Base-by-base conservation (phyloP, 1,284 basidiomycete species). In the Pseudomicrostroma phylloplanum region DNA sequence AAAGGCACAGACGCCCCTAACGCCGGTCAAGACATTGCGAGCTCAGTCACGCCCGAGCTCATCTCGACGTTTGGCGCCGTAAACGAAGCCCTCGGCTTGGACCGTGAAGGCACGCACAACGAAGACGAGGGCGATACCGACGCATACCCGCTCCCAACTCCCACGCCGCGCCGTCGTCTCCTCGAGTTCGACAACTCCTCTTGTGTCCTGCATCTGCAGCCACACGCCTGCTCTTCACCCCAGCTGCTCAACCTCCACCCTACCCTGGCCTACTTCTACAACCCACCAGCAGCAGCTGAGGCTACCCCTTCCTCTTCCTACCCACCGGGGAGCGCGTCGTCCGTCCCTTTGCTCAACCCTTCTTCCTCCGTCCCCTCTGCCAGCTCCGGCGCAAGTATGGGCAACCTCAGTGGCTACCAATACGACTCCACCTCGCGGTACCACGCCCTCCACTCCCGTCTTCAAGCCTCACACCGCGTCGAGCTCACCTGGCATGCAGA, bases 151-250 rank as follows among this genome's bases (percentile, higher is more conserved):
- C 46, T 17, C 11, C 15, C n/a, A 42, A 30, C 13, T 8, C 11
- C 8, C 17, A 30, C 17, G 48, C 6, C 23, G 8, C 30, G 42
- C 36, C 4, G 39, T 1, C 55, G 57, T 1, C 40, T 60, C 1
- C 59, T 73, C 30, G 72, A 73, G 48, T 67, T 73, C 56, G 72
- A 73, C 59, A 61, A 55, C 8, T 46, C 62, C 36, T 70, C 70
- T 1, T 73, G 72, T 36, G 62, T 60, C 0, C 59, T 72, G 8
- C 36, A 43, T 6, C 70, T 73, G 42, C 72, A 72, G 55, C 72
- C 72, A 1, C 72, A 73, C 48, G 62, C 70, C 70, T 1, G 70
- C 70, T 0, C 62, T 68, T 46, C 61, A 61, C 2, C 49, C 56
- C 13, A 56, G 54, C n/a, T 48, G 19, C 9, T 73, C 71, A 23